Evolutionary conservation across 805 yeast species (phyloP).

Genomic region (Metschnikowia drakensbergensis): DNA sequence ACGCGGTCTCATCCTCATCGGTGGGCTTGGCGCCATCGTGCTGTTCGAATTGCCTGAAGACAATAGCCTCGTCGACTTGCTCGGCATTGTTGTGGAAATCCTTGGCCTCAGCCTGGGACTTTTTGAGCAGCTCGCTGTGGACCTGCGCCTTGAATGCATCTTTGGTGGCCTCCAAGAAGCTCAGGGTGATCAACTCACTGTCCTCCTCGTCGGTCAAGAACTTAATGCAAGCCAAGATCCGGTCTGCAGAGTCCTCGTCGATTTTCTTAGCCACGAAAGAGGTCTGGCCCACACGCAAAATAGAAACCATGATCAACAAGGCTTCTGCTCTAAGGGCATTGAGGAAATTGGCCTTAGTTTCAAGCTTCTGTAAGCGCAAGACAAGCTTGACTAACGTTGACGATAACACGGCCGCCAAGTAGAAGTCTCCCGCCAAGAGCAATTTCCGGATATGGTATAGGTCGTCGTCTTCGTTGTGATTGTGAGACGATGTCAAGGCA

Average conservation of each 20-base stretch:
- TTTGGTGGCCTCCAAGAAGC: slow-evolving; percentile 85
- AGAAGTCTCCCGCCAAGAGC: slow-evolving; percentile 83
- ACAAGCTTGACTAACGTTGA: slow-evolving; percentile 86
- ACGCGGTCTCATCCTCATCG: slow-evolving; percentile 48
- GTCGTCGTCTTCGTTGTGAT: slow-evolving; percentile 32
- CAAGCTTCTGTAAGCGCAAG: slow-evolving; percentile 61
- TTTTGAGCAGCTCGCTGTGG: slow-evolving; percentile 53
- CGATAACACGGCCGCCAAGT: slow-evolving; percentile 82
- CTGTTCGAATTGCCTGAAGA: slow-evolving; percentile 72
- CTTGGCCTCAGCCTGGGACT: slow-evolving; percentile 52
- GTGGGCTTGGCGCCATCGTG: slow-evolving; percentile 23
- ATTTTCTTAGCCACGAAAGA: slow-evolving; percentile 65
- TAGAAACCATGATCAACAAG: slow-evolving; percentile 84
- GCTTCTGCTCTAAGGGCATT: slow-evolving; percentile 95
- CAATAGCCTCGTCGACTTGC: slow-evolving; percentile 73
- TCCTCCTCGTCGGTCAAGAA: slow-evolving; percentile 67
- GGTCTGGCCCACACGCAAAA: slow-evolving; percentile 82
- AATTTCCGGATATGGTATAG: slow-evolving; percentile 78
- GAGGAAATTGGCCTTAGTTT: slow-evolving; percentile 51
- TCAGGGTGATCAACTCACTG: slow-evolving; percentile 49
- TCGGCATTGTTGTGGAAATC: slow-evolving; percentile 61
- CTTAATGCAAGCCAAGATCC: slow-evolving; percentile 83
- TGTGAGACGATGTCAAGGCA: slow-evolving; percentile 55
- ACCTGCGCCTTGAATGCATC: slow-evolving; percentile 77
- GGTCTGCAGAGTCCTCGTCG: slow-evolving; percentile 96